These are phyloP conservation scores for Plantago coronopus DNA, from an alignment of 305 asterid species.

Conservation along the genomic window DNA sequence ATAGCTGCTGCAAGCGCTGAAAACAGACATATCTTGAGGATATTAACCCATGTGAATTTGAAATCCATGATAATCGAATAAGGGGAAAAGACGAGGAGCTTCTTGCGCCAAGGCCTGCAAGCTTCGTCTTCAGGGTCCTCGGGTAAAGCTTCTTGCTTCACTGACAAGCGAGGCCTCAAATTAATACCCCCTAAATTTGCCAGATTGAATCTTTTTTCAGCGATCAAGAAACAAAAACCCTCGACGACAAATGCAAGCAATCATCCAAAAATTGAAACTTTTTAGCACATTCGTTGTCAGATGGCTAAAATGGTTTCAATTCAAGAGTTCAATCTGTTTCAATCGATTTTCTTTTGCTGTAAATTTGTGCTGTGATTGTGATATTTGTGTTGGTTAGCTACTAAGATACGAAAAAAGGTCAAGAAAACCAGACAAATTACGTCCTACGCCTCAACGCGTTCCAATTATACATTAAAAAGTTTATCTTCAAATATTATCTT, in stretches of 20 bases:
- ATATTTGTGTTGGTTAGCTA: conserved; percentile 11
- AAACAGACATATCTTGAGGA: conserved; percentile 33
- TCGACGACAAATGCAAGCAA: conserved; percentile 8
- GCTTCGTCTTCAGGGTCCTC: conserved; percentile 58
- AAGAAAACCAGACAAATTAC: not conserved
- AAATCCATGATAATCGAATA: conserved; percentile 33
- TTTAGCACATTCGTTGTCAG: not conserved
- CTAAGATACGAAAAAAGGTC: conserved; percentile 18
- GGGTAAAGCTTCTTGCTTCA: conserved; percentile 65
- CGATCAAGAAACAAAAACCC: not conserved
- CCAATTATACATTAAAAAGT: too few relatives aligned
- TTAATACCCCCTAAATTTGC: conserved; percentile 76
- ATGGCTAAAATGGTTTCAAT: not conserved
- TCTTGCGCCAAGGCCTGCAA: conserved; percentile 54
- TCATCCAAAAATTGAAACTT: conserved; percentile 21
- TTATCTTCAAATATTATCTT: too few relatives aligned
- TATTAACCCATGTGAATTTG: conserved; percentile 39
- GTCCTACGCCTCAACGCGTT: too few relatives aligned
- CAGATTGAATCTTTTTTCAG: conserved; percentile 43
- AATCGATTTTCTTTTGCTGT: not conserved
- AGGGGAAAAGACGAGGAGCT: conserved; percentile 29
- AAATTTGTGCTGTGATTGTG: conserved; percentile 10
- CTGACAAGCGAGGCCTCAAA: conserved; percentile 83
- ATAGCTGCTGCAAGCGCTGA: conserved; percentile 58
- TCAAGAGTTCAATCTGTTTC: too few relatives aligned